Conservation (phyloP, 257 asterid genomes). For the Cinchona pubescens region DNA sequence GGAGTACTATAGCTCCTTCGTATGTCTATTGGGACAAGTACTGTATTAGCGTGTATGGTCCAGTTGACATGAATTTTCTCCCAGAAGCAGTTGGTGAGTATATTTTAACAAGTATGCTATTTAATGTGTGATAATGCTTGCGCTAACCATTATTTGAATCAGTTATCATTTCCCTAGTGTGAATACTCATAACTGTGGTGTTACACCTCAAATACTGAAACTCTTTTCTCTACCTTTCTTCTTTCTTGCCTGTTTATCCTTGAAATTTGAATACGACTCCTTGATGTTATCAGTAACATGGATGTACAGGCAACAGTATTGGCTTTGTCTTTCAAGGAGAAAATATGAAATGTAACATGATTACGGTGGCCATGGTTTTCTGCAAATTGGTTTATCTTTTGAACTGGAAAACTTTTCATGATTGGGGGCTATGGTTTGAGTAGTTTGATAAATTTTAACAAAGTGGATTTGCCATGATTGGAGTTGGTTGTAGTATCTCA, state of each 20-base stretch:
- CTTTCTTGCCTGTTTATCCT: not conserved
- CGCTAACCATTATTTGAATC: not conserved
- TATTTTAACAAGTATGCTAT: not conserved
- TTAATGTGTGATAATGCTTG: not conserved
- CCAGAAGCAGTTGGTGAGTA: conserved; percentile 30
- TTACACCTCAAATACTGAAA: not conserved
- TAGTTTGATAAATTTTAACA: not conserved
- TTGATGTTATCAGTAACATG: not conserved
- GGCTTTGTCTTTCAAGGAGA: not conserved
- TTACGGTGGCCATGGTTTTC: not conserved
- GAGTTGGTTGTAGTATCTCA: not conserved
- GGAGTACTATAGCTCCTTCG: conserved; percentile 32
- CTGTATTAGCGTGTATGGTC: conserved; percentile 33
- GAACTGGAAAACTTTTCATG: not conserved
- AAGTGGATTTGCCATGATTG: not conserved
- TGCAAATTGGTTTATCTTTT: not conserved
- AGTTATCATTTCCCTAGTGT: not conserved
- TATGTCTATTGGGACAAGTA: conserved; percentile 37
- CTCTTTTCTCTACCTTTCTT: not conserved
- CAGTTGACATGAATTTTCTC: conserved; percentile 17
- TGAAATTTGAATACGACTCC: not conserved
- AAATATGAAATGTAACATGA: not conserved
- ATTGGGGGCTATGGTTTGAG: not conserved
- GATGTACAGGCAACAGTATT: not conserved
- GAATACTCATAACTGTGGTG: not conserved